A percentile compares a stretch with the other conserved stretches of the same genome.
Evolutionary conservation across 495 filamentous ascomycete genomes (phyloP).

Genomic region (Tuber calosporum): DNA sequence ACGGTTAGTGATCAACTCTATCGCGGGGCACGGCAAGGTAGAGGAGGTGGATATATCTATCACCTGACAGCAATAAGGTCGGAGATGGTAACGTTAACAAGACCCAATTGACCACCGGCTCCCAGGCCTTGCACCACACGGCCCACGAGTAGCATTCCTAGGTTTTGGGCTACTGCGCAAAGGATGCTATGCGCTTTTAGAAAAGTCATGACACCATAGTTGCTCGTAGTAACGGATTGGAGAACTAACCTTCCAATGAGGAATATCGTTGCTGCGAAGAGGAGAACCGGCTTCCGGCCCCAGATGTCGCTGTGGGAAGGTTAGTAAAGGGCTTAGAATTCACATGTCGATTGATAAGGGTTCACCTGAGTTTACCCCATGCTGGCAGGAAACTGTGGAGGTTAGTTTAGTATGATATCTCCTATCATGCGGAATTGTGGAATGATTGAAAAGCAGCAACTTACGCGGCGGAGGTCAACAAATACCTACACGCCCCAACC

Average conservation of each 20-base stretch:
- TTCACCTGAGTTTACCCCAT: constrained; percentile 46
- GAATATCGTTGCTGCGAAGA: constrained; percentile 66
- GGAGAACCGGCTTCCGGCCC: constrained; percentile 71
- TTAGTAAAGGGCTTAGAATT: background rate
- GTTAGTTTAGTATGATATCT: constrained; percentile 12
- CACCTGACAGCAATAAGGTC: constrained; percentile 52
- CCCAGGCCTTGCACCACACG: constrained; percentile 77
- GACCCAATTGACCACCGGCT: constrained; percentile 69
- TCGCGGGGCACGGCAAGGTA: background rate
- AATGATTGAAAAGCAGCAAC: constrained; percentile 18
- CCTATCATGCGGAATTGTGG: constrained; percentile 1
- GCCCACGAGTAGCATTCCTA: constrained; percentile 68
- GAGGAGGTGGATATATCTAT: background rate
- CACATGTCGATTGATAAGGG: background rate
- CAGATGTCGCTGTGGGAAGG: constrained; percentile 58
- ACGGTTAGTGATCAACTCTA: constrained; percentile 6
- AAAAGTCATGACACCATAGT: constrained; percentile 4
- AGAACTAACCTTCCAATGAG: constrained; percentile 46
- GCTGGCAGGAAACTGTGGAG: constrained; percentile 41
- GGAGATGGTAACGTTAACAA: constrained; percentile 74
- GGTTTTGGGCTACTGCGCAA: constrained; percentile 57
- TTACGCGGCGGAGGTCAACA: constrained; percentile 45
- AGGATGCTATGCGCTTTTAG: constrained; percentile 50
- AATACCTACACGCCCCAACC: constrained; percentile 45
- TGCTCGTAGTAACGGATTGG: background rate